phyloP scores from a whole-genome alignment of 2,329 filamentous ascomycete species.

The Cytospora paraplurivora region DNA sequence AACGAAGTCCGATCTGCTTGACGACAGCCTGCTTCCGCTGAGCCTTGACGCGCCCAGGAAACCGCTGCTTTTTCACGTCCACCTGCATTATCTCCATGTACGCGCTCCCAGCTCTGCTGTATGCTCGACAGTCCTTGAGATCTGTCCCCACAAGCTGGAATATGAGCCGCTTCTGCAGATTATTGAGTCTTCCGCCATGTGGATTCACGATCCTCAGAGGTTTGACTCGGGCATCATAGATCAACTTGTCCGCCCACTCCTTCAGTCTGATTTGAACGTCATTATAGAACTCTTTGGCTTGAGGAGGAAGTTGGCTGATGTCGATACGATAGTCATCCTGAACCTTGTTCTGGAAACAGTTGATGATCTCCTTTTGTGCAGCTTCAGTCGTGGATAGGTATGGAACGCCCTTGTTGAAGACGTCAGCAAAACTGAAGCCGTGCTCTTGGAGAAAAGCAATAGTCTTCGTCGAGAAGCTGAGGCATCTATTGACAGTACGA shows the following conservation, averaged over 20 bases:
- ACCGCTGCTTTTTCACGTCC: slow-evolving; percentile 17
- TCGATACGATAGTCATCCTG: slow-evolving; percentile 15
- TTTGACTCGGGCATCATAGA: not conserved
- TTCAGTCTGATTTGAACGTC: slow-evolving; percentile 9
- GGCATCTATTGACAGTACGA: slow-evolving; percentile 33
- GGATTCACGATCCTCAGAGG: slow-evolving; percentile 32
- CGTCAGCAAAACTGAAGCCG: slow-evolving; percentile 34
- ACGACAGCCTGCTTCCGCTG: slow-evolving; percentile 22
- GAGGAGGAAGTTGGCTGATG: slow-evolving; percentile 9
- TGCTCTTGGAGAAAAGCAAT: slow-evolving; percentile 37
- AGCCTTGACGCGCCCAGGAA: not conserved
- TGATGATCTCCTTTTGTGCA: slow-evolving; percentile 18
- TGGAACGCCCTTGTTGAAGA: slow-evolving; percentile 35
- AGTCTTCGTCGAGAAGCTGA: slow-evolving; percentile 36
- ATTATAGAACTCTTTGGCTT: slow-evolving; percentile 29
- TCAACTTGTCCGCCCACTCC: slow-evolving; percentile 14
- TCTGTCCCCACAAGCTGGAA: slow-evolving; percentile 33
- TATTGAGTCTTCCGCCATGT: slow-evolving; percentile 32
- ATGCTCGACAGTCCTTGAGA: slow-evolving; percentile 30
- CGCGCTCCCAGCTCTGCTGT: not conserved
- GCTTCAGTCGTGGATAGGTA: slow-evolving; percentile 38
- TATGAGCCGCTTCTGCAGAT: slow-evolving; percentile 35
- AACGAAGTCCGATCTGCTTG: slow-evolving; percentile 33
- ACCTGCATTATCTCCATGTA: slow-evolving; percentile 30
- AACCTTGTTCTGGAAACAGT: slow-evolving; percentile 16